A percentile compares a stretch with the other conserved stretches of the same genome.
These are phyloP conservation scores for Akanthomyces dipterigenus DNA, from an alignment of 2,329 filamentous ascomycete genomes.

Conservation along the genomic window DNA sequence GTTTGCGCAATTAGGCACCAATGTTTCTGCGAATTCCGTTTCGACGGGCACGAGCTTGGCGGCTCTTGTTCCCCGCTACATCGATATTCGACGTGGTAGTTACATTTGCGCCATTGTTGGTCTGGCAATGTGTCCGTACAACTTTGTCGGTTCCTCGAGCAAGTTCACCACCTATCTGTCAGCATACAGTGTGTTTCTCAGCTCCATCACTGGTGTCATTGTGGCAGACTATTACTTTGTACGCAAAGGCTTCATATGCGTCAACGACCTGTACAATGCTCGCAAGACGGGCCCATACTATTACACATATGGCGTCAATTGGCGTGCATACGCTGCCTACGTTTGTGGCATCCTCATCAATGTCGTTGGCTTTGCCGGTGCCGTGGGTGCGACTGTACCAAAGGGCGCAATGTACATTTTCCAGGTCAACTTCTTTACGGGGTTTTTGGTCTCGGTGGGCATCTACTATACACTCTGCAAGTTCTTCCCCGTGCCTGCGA, in stretches of 20 bases:
- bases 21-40: conserved; percentile 81
- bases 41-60: conserved; percentile 80
- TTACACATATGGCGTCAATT: conserved; percentile 67
- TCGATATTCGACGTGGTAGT: conserved; percentile 80
- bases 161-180: conserved; percentile 89
- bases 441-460: conserved; percentile 62
- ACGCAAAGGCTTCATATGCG: conserved; percentile 71
- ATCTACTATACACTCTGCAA: conserved; percentile 67
- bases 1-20: conserved; percentile 77
- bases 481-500: conserved; percentile 65
- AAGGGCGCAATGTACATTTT: conserved; percentile 79
- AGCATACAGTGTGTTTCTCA: conserved; percentile 90
- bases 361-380: conserved; percentile 83
- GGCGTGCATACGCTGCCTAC: conserved; percentile 79
- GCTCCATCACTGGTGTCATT: conserved; percentile 88
- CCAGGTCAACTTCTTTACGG: conserved; percentile 83
- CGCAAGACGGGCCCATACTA: conserved; percentile 64
- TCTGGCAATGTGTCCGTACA: conserved; percentile 82
- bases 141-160: conserved; percentile 66
- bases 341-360: conserved; percentile 81
- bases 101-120: conserved; percentile 78
- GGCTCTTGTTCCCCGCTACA: conserved; percentile 68
- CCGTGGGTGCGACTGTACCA: conserved; percentile 65
- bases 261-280: conserved; percentile 72
- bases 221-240: conserved; percentile 82